Conservation (phyloP, 208 protist genomes). For the Leishmania turanica region DNA sequence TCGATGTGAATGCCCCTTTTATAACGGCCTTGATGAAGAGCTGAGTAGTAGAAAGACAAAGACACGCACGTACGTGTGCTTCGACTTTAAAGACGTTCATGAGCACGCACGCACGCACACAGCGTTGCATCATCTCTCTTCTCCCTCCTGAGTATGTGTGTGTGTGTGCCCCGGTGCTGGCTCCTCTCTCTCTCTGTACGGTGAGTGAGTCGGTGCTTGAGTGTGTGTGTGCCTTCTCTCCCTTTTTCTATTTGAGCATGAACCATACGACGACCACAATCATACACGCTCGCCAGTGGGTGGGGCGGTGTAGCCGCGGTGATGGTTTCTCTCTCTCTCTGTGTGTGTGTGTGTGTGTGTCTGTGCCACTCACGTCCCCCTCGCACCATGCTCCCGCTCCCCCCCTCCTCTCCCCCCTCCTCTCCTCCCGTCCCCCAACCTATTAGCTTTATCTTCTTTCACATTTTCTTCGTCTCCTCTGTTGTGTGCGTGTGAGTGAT, state of each 20-base stretch:
- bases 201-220: neutral
- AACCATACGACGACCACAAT: neutral
- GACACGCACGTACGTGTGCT: neutral
- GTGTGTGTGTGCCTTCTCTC: neutral
- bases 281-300: neutral
- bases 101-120: neutral
- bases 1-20: neutral
- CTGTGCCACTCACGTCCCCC: neutral
- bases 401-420: neutral
- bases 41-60: neutral
- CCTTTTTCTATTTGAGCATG: neutral
- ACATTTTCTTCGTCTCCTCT: neutral
- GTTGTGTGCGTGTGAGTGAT: conserved; percentile 10
- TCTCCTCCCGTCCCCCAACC: neutral
- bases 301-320: neutral
- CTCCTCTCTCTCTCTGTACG: neutral
- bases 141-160: neutral
- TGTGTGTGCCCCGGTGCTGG: neutral
- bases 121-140: neutral
- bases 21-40: neutral
- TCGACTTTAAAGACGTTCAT: neutral
- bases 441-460: neutral
- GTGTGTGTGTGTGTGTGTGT: no score
- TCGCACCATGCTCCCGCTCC: neutral
- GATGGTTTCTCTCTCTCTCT: neutral